These are phyloP conservation scores for Ophiostoma perfectum DNA, from an alignment of 2,329 filamentous ascomycete genomes.

Conservation along the genomic window DNA sequence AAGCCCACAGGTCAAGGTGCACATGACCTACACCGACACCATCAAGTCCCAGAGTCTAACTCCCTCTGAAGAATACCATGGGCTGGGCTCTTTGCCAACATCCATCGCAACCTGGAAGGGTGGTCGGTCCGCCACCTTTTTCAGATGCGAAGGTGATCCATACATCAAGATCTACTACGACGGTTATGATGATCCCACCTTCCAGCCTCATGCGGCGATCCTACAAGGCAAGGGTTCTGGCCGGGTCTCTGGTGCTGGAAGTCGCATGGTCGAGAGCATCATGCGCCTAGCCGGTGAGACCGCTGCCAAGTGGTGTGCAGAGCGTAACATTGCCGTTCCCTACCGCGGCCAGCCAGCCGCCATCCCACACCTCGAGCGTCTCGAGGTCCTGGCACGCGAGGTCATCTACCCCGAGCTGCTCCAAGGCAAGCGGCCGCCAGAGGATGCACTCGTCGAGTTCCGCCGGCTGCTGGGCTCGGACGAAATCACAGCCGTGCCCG, in stretches of 20 bases:
- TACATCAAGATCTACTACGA: constrained; percentile 43
- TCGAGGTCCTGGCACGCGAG: constrained; percentile 37
- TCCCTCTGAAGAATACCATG: not conserved
- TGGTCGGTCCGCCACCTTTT: constrained; percentile 26
- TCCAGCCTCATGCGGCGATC: not conserved
- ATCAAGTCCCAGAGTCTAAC: constrained; percentile 4
- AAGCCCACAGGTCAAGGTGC: constrained; percentile 40
- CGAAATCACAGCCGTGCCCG: constrained; percentile 48
- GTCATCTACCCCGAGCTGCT: constrained; percentile 38
- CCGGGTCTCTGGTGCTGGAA: constrained; percentile 26
- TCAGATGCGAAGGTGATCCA: constrained; percentile 42
- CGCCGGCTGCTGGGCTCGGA: constrained; percentile 45
- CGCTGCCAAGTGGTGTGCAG: constrained; percentile 55
- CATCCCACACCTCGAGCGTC: constrained; percentile 34
- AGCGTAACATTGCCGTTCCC: constrained; percentile 53
- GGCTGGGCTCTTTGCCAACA: not conserved
- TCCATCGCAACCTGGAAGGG: not conserved
- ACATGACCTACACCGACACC: constrained; percentile 28
- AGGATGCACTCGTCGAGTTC: constrained; percentile 33
- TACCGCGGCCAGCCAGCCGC: constrained; percentile 49
- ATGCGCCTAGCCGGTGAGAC: constrained; percentile 61
- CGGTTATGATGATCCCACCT: constrained; percentile 14
- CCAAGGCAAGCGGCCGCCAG: constrained; percentile 33
- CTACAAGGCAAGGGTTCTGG: not conserved
- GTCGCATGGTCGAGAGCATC: constrained; percentile 41